Conservation (phyloP, 2,329 filamentous ascomycete species). For the Cercospora citrullina region DNA sequence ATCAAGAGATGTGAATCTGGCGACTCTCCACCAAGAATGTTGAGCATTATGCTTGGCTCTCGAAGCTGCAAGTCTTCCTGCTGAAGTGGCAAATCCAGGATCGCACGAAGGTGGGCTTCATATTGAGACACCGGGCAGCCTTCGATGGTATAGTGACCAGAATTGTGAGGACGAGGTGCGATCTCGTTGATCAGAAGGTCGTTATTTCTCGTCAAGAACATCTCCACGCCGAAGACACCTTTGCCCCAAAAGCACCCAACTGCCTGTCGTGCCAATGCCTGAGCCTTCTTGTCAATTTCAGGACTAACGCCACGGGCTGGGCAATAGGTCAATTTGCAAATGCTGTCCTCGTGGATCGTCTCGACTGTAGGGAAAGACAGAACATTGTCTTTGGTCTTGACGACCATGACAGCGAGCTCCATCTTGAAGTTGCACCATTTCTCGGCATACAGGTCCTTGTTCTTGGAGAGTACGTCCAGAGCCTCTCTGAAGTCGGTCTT, state of each 20-base stretch:
- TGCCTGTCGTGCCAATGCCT: slow-evolving; percentile 75
- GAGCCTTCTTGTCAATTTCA: slow-evolving; percentile 63
- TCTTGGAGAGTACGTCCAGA: slow-evolving; percentile 63
- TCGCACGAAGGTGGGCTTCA: slow-evolving; percentile 82
- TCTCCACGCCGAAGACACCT: slow-evolving; percentile 93
- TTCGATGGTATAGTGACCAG: slow-evolving; percentile 93
- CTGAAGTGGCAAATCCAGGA: slow-evolving; percentile 66
- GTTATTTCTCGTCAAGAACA: slow-evolving; percentile 79
- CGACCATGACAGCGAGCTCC: slow-evolving; percentile 91
- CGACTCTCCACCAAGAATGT: slow-evolving; percentile 71
- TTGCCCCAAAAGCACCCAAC: slow-evolving; percentile 80
- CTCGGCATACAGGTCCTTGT: slow-evolving; percentile 79
- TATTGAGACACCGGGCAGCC: slow-evolving; percentile 87
- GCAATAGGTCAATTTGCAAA: slow-evolving; percentile 89
- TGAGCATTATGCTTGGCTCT: slow-evolving; percentile 72
- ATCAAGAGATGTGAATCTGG: slow-evolving; percentile 64
- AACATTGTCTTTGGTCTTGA: slow-evolving; percentile 75
- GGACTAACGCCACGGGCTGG: slow-evolving; percentile 72
- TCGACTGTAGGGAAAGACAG: slow-evolving; percentile 87
- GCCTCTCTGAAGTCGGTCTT: slow-evolving; percentile 64
- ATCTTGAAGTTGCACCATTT: slow-evolving; percentile 82
- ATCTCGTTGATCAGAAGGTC: slow-evolving; percentile 81
- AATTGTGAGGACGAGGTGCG: slow-evolving; percentile 82
- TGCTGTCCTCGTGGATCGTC: slow-evolving; percentile 91
- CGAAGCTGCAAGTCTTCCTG: slow-evolving; percentile 56